Evolutionary conservation across 495 filamentous ascomycete species (phyloP), one percentile per base, ranked within the genome.

Genomic region (Parathielavia hyrcaniae): DNA sequence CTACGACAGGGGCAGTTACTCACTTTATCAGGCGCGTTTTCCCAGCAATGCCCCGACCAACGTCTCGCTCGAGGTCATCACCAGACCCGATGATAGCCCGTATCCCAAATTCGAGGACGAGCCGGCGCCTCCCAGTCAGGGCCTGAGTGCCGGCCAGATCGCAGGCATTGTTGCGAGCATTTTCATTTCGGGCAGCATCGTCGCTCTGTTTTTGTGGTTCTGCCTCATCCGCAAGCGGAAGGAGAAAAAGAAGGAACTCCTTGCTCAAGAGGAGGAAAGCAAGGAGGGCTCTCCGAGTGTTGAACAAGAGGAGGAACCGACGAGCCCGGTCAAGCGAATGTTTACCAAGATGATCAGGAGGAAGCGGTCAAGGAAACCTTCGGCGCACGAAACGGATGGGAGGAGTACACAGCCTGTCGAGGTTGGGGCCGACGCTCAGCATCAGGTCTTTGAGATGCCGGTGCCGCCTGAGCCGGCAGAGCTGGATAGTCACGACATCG

Each of bases 1-100:
- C 58, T 88, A 87, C 66, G 84, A 88, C 50, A 74, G 76, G 23
- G 73, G 73, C 22, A 76, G 68, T 34, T 87, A 87, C 62, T 86
- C 79, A 1, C 55, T 87, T 4, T 75, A 82, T 54, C 77, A 84
- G 60, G 81, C 83, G 10, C 70, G 69, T 22, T 85, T 83, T 59
- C 73, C 75, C 19, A 59, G 71, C 11, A 71, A 77, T 32, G 71
- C 74, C 7, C 40, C 73, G 26, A 64, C 52, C n/a, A 76, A 77
- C 55, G 73, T 69, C 14, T 67, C 75, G 35, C 68, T 87, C 38
- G 64, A 80, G 52, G 62, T 69, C 16, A 83, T 86, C 52, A 62
- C 70, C 16, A 67, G 67, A 34, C 73, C 73, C 5, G 61, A 67
- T 4, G 74, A 77, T 55, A 82, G 75, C 55, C 74, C 75, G 0